Percentiles rank a stretch among this genome's conserved stretches.
Conservation (phyloP, 176 grass and related monocot species). For the Alopecurus myosuroides region DNA sequence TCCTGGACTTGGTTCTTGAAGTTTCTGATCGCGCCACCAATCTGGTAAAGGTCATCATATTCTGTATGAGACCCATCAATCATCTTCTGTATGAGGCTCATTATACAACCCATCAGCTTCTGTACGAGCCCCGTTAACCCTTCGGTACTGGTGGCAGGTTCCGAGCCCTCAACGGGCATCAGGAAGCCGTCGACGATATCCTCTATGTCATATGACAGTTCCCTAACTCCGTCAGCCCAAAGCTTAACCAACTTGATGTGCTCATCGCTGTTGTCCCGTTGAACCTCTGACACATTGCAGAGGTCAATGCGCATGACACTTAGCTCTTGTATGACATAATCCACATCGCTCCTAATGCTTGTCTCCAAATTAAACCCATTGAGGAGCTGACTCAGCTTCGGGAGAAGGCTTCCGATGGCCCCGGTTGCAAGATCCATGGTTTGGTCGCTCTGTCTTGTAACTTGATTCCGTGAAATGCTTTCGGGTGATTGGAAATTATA, state of each 20-base stretch:
- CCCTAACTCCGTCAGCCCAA: neutral
- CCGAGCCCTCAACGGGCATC: neutral
- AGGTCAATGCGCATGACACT: neutral
- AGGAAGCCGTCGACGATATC: neutral
- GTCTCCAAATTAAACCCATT: neutral
- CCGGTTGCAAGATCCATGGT: neutral
- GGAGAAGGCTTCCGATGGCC: neutral
- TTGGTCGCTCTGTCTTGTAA: neutral
- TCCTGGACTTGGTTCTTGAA: neutral
- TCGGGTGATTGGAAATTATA: neutral
- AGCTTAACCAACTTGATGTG: neutral
- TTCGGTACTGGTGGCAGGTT: neutral
- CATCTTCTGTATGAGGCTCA: no score
- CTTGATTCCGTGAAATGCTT: neutral
- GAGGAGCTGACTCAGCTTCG: neutral
- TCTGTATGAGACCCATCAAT: neutral
- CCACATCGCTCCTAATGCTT: neutral
- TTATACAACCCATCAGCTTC: no score
- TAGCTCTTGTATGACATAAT: neutral
- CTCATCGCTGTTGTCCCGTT: neutral
- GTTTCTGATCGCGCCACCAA: neutral
- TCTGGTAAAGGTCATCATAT: neutral
- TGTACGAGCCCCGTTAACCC: no score
- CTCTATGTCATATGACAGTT: neutral
- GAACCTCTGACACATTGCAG: neutral